phyloP scores from a whole-genome alignment of 768 basidiomycete genomes.

The Naganishia vishniacii region DNA sequence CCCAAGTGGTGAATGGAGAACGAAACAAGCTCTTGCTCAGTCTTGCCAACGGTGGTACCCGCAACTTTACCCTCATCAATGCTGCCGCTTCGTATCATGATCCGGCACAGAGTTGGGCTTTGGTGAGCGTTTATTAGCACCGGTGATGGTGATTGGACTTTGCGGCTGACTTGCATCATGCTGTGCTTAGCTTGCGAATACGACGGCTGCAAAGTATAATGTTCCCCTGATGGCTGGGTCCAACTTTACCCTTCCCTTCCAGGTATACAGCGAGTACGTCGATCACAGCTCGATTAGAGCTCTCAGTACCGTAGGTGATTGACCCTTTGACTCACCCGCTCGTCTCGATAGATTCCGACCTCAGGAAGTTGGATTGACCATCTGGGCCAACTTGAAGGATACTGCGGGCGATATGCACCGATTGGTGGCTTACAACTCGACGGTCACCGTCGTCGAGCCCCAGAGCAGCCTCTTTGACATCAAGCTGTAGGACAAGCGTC shows the following conservation, averaged over 20 bases:
- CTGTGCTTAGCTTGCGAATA: slow-evolving; percentile 39
- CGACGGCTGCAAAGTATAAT: slow-evolving; percentile 41
- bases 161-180: no score
- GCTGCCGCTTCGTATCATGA: slow-evolving; percentile 46
- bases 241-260: slow-evolving; percentile 44
- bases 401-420: slow-evolving; percentile 29
- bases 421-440: slow-evolving; percentile 48
- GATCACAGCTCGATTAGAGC: no score
- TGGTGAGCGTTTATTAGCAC: slow-evolving; percentile 31
- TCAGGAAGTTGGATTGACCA: slow-evolving; percentile 43
- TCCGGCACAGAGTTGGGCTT: slow-evolving; percentile 39
- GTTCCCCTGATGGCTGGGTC: slow-evolving; percentile 44
- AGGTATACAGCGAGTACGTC: slow-evolving; percentile 44
- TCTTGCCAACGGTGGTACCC: slow-evolving; percentile 38
- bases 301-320: no score
- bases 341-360: slow-evolving; percentile 37
- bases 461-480: slow-evolving; percentile 47
- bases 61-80: slow-evolving; percentile 45
- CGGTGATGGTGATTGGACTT: no score
- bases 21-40: slow-evolving; percentile 38
- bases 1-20: slow-evolving; percentile 42
- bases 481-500: slow-evolving; percentile 32
- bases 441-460: slow-evolving; percentile 49
- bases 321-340: neutral
- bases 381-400: slow-evolving; percentile 46